A percentile compares a stretch with the other conserved stretches of the same genome.
phyloP scores from a whole-genome alignment of 345 rosid genomes.

The Acer saccharum region DNA sequence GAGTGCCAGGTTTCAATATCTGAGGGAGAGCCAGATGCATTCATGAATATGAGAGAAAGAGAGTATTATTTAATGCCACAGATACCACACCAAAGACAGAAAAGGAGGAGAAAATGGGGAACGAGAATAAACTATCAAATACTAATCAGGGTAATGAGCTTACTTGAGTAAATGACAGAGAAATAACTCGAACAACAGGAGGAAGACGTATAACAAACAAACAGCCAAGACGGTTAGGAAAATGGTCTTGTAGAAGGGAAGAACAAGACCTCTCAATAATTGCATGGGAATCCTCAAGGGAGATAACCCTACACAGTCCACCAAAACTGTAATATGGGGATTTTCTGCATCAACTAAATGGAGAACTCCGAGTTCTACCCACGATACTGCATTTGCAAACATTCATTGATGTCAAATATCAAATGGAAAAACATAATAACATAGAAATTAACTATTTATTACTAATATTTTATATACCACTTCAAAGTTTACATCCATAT shows the following conservation, averaged over 20 bases:
- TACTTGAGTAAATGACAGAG: constrained; percentile 90
- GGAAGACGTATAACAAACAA: constrained; percentile 86
- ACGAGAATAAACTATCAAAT: constrained; percentile 1
- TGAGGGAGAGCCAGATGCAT: constrained; percentile 29
- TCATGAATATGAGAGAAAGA: neutral
- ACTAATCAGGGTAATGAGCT: constrained; percentile 11
- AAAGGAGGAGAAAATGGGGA: neutral
- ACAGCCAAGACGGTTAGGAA: constrained; percentile 82
- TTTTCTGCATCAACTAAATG: constrained; percentile 56
- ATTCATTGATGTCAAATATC: neutral
- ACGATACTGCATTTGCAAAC: constrained; percentile 66
- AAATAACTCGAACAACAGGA: constrained; percentile 78
- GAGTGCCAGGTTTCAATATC: constrained; percentile 80
- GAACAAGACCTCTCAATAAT: constrained; percentile 82
- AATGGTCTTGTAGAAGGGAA: constrained; percentile 84
- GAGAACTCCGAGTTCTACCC: constrained; percentile 84
- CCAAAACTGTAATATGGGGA: constrained; percentile 73
- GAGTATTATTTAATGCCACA: constrained; percentile 2
- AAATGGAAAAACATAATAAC: constrained; percentile 3
- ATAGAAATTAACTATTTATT: neutral
- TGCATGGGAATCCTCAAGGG: constrained; percentile 92
- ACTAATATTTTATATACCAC: neutral
- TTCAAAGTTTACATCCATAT: neutral
- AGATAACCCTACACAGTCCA: constrained; percentile 89
- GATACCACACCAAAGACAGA: neutral